phyloP scores from a whole-genome alignment of 2,329 filamentous ascomycete species.

The Periconia macrospinosa region DNA sequence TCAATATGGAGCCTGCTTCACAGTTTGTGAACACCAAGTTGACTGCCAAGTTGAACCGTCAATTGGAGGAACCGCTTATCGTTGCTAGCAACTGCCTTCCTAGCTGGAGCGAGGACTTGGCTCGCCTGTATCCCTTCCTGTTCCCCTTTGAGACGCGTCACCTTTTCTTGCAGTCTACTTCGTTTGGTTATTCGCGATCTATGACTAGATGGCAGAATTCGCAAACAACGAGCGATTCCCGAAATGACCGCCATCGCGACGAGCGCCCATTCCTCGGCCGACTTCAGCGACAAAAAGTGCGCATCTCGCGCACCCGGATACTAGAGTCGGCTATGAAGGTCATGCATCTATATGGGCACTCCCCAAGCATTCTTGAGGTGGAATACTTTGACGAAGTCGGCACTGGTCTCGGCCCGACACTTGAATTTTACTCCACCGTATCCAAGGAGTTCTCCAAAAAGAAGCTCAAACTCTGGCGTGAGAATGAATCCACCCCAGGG shows the following conservation, averaged over 20 bases:
- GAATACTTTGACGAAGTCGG: conserved; percentile 99
- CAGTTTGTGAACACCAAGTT: conserved; percentile 99
- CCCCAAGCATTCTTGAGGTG: conserved; percentile 91
- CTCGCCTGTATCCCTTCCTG: conserved; percentile 90
- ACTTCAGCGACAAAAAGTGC: conserved; percentile 94
- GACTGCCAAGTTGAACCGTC: conserved; percentile 94
- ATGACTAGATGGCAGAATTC: conserved; percentile 98
- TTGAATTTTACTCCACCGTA: conserved; percentile 97
- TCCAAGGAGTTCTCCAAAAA: conserved; percentile 97
- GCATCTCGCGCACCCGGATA: conserved; percentile 92
- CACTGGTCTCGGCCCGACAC: conserved; percentile 89
- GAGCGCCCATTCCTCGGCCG: conserved; percentile 89
- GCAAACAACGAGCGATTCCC: conserved; percentile 76
- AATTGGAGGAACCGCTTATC: conserved; percentile 93
- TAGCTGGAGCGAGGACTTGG: conserved; percentile 93
- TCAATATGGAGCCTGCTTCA: conserved; percentile 80
- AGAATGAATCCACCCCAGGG: conserved; percentile 73
- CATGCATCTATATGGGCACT: conserved; percentile 98
- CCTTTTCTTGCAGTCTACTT: conserved; percentile 95
- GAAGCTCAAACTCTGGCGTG: conserved; percentile 95
- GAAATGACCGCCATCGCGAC: conserved; percentile 80
- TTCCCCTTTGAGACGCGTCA: conserved; percentile 98
- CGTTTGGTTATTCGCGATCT: conserved; percentile 94
- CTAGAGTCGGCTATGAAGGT: conserved; percentile 96
- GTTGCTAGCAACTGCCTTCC: conserved; percentile 96